Base-by-base conservation (phyloP, 1,139 yeast species). In the Hanseniaspora uvarum region DNA sequence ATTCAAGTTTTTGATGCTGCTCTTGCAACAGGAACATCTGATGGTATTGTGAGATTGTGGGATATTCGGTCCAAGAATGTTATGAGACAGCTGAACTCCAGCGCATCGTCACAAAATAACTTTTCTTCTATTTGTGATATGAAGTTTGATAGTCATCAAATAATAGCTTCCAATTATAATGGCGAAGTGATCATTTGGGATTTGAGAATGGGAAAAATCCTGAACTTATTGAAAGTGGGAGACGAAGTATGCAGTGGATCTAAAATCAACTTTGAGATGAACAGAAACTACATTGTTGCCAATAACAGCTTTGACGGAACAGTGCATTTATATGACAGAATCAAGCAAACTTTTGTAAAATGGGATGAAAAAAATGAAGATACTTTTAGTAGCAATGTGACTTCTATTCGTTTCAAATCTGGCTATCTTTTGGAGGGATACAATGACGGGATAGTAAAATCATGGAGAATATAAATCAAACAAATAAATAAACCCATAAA, bases 21-120 rank as follows among this genome's bases (percentile, higher is more conserved):
- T 0, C 70, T 80, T 61, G 92, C 86, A 0, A 79, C 87, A 0
- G 92, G 92, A 33, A 80, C 88, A 0, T 80, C 80, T 45, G 92
- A 84, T 63, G 89, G 89, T 11, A 65, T 80, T 8, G 86, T 84
- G 10, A 69, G 89, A 55, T 69, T 84, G 41, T 84, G 92, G 92
- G 92, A 84, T 66, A 67, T 83, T 58, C 73, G 89, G 58, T 73
- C 79, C 28, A 87, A 87, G 5, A 81, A 79, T 59, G 83, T 81
- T 12, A 79, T 81, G 41, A 72, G 88, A 56, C 74, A 82, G 10
- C 68, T 84, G 34, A 72, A 78, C 41, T 43, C 48, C 14, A 33
- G 3, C 12, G 16, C 11, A 7, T 23, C 19, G 8, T 3, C 33
- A 14, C 18, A n/a, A 4, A 89, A 89, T 1, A 92, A 83, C 63